Conservation (phyloP, 805 yeast species). For the Kluyveromyces starmeri region DNA sequence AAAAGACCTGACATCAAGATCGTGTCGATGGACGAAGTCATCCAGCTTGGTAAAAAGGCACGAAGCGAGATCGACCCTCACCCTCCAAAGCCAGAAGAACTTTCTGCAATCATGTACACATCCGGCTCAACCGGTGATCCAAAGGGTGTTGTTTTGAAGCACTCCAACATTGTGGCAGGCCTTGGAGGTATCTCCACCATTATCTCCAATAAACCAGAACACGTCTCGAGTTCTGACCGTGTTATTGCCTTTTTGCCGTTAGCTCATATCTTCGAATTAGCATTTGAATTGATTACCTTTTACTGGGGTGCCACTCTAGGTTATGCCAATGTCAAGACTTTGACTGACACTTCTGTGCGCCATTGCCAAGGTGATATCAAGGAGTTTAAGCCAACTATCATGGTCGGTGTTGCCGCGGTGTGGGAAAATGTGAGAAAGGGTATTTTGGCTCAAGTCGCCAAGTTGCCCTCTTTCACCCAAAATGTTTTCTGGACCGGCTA, state of each 20-base stretch:
- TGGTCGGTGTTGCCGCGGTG: constrained; percentile 99
- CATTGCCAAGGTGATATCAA: constrained; percentile 85
- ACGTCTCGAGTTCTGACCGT: constrained; percentile 51
- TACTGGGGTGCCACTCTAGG: constrained; percentile 90
- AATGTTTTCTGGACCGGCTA: constrained; percentile 85
- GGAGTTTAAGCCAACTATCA: constrained; percentile 79
- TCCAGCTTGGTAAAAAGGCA: constrained; percentile 51
- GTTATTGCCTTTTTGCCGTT: constrained; percentile 85
- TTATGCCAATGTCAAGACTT: constrained; percentile 87
- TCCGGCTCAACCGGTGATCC: constrained; percentile 76
- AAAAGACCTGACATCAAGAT: constrained; percentile 73
- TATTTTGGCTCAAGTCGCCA: constrained; percentile 62
- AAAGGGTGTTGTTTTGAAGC: constrained; percentile 65
- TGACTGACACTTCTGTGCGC: constrained; percentile 70
- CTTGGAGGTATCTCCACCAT: constrained; percentile 69
- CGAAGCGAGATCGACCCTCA: constrained; percentile 33
- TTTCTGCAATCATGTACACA: constrained; percentile 62
- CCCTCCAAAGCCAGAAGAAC: constrained; percentile 41
- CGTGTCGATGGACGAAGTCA: constrained; percentile 53
- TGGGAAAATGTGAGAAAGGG: constrained; percentile 97
- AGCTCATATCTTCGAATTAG: constrained; percentile 93
- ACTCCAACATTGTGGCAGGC: constrained; percentile 68
- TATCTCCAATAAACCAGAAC: constrained; percentile 37
- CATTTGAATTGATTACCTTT: constrained; percentile 68
- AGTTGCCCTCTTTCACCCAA: constrained; percentile 57